Base-by-base conservation (phyloP, 2,329 filamentous ascomycete species). In the Cercospora zeina region DNA sequence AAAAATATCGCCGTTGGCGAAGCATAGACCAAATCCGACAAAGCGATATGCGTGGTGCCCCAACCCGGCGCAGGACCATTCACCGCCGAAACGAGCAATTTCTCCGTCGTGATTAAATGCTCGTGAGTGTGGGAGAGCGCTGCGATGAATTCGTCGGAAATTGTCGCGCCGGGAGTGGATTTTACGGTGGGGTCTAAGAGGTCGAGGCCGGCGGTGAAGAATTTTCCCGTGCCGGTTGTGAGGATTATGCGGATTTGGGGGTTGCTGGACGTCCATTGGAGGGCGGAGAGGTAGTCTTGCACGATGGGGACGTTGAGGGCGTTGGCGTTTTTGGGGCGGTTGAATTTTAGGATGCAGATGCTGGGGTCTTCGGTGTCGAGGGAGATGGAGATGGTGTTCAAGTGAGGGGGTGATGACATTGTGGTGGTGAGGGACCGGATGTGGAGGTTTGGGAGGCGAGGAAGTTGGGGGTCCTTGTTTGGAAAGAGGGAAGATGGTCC, bases 21-120 rank as follows among this genome's bases (percentile, higher is more conserved):
- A 9, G 68, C 61, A 36, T 69, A 69, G 21, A 69, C 68, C n/a
- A 69, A 37, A 47, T 69, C 68, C 4, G 59, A 65, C 2, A 69
- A 58, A 3, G 68, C 63, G 10, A 69, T 64, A 21, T 64, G 61
- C 6, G 50, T 61, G 1, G 61, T 61, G 4, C 58, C 54, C 61
- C 47, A 65, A 16, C 67, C 67, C 0, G 65, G 65, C 3, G 68
- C 68, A 11, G 68, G 68, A 6, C 68, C 68, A 54, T 68, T 69
- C 8, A 69, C 61, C 13, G 66, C 68, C 8, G 57, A 59, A 31
- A 69, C 63, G 14, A 67, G 60, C 9, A 67, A 19, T 21, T 67
- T 67, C 16, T 65, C 50, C 10, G 66, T 66, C n/a, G 62, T 62
- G 60, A 69, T 69, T 9, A 68, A 31, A 50, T 56, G 55, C 33